Base-by-base conservation (phyloP, 2,329 filamentous ascomycete species). In the Zasmidium citrigriseum region DNA sequence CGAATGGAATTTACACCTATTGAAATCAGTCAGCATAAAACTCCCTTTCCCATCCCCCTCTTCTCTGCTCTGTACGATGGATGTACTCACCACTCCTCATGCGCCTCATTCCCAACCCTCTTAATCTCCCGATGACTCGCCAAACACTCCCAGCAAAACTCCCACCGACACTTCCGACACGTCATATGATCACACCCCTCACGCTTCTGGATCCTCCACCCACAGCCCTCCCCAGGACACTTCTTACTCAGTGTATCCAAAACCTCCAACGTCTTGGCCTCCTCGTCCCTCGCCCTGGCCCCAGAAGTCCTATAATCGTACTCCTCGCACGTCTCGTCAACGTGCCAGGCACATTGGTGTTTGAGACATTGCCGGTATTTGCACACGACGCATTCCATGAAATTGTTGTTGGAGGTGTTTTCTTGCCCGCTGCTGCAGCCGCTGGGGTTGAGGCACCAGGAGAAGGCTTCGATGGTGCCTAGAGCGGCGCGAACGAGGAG, bases 361-460 rank as follows among this genome's bases (percentile, higher is more conserved):
- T 60, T 59, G 1, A 75, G 56, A 56, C 77, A 79, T 50, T 76
- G 70, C 25, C 66, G 66, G 52, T 68, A 72, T 41, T 67, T 64
- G 66, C 77, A 78, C 2, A 53, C 46, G 2, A 62, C 61, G 58
- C 77, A 79, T 4, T 67, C 57, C 67, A 78, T 77, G 18, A 78
- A 79, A 16, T 77, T 77, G 2, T 68, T 73, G 23, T 52, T 52
- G 18, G 18, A 21, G 25, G n/a, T 53, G 29, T 63, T 63, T 1
- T 75, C 72, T 61, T 86, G 83, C 0, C 83, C 83, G 1, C 75
- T 78, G 9, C 72, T 76, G 64, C 84, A 87, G 7, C 34, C 34
- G 2, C 72, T 74, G 0, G 80, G 71, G 7, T 60, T 57, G 1
- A 83, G 76, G 63, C 84, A 87, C 79, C 81, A 84, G 14, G 78